These are phyloP conservation scores for Olyra latifolia DNA, from an alignment of 176 grass and related monocot genomes.

Conservation along the genomic window DNA sequence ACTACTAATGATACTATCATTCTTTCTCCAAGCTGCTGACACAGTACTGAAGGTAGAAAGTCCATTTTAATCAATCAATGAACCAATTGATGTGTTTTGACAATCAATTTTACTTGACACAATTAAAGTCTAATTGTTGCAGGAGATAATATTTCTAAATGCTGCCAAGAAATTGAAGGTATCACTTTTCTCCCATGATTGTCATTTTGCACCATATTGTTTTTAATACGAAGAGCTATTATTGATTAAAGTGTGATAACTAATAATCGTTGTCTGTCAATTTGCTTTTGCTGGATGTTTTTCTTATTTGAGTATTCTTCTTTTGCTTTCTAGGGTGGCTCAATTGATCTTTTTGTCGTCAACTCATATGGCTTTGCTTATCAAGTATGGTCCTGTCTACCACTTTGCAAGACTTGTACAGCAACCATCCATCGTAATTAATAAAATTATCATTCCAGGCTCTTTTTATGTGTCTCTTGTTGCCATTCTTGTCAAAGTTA, in stretches of 20 bases:
- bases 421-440: conserved; percentile 5
- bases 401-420: conserved; percentile 26
- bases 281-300: neutral
- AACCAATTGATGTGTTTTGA: neutral
- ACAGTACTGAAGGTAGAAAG: conserved; percentile 81
- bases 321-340: conserved; percentile 66
- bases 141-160: conserved; percentile 96
- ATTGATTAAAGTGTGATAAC: neutral
- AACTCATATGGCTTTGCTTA: conserved; percentile 96
- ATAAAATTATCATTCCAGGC: conserved; percentile 58
- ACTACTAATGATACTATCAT: conserved; percentile 87
- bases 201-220: conserved; percentile 1
- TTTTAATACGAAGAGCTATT: conserved; percentile 2
- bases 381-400: conserved; percentile 52
- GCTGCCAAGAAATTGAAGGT: conserved; percentile 95
- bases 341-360: conserved; percentile 96
- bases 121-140: conserved; percentile 45
- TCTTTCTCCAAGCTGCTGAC: conserved; percentile 95
- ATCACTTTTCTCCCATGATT: conserved; percentile 19
- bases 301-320: conserved; percentile 17
- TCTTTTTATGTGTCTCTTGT: conserved; percentile 82
- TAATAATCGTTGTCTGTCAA: neutral
- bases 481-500: conserved; percentile 93
- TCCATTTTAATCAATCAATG: conserved; percentile 23
- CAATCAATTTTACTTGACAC: conserved; percentile 41